Conservation (phyloP, 371 early-diverging fungal genomes). For the Dinochytrium kinnereticum region DNA sequence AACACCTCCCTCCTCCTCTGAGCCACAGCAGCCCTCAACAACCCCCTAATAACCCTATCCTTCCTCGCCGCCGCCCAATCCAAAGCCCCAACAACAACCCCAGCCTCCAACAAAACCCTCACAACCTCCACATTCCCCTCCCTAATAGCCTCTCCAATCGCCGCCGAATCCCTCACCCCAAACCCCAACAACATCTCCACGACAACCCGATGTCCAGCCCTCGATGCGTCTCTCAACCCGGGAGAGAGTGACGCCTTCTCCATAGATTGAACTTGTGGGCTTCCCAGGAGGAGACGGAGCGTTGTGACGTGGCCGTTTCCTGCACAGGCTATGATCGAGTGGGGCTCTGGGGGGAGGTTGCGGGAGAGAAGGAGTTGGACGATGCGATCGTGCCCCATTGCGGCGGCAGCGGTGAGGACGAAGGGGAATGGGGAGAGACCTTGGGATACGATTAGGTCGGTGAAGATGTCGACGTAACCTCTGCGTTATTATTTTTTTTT, state of each 20-base stretch:
- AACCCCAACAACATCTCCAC: not conserved
- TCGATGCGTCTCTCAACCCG: not conserved
- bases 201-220: not conserved
- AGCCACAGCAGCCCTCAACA: not conserved
- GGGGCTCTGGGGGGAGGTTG: not conserved
- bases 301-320: not conserved
- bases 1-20: not conserved
- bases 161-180: not conserved
- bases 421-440: conserved; percentile 8
- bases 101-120: not conserved
- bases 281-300: not conserved
- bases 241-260: not conserved
- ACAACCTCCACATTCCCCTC: not conserved
- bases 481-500: not conserved
- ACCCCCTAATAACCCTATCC: not conserved
- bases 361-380: not conserved
- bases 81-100: not conserved
- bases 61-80: conserved; percentile 7
- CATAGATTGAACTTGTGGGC: not conserved
- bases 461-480: conserved; percentile 7
- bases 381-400: conserved; percentile 7
- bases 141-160: not conserved
- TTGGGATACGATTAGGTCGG: not conserved
- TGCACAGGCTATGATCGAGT: not conserved
- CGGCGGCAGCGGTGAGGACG: conserved; percentile 12